These are phyloP conservation scores for Leccinum fallax DNA, from an alignment of 1,284 basidiomycete genomes.

Conservation along the genomic window DNA sequence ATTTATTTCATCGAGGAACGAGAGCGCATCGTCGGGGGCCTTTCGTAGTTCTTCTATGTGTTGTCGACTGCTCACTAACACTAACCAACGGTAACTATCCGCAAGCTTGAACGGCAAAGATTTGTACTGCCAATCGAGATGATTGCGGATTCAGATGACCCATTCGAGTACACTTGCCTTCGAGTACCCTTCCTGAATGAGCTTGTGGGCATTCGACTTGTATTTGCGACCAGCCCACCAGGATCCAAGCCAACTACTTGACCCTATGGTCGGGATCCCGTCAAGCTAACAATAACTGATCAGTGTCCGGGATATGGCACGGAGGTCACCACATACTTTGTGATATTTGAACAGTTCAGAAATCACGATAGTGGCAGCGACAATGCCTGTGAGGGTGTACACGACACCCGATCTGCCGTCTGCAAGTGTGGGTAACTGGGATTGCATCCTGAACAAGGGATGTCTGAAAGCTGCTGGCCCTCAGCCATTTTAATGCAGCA, in stretches of 20 bases:
- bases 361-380: neutral
- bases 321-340: neutral
- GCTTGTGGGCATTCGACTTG: neutral
- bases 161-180: slow-evolving; percentile 17
- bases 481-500: no score
- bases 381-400: neutral
- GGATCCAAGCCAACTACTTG: slow-evolving; percentile 14
- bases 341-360: neutral
- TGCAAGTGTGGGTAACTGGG: neutral
- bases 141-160: neutral
- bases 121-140: slow-evolving; percentile 15
- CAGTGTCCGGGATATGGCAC: no score
- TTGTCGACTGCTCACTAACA: slow-evolving; percentile 39
- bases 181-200: slow-evolving; percentile 23
- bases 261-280: slow-evolving; percentile 20
- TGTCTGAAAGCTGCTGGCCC: neutral
- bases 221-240: slow-evolving; percentile 13
- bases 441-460: neutral
- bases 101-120: slow-evolving; percentile 44
- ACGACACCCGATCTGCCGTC: neutral
- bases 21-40: slow-evolving; percentile 43
- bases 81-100: slow-evolving; percentile 39
- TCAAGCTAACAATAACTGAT: no score
- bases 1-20: slow-evolving; percentile 34
- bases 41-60: slow-evolving; percentile 45